These are phyloP conservation scores for Backusella tarrabulga DNA, from an alignment of 192 early-diverging fungal species.

Conservation along the genomic window DNA sequence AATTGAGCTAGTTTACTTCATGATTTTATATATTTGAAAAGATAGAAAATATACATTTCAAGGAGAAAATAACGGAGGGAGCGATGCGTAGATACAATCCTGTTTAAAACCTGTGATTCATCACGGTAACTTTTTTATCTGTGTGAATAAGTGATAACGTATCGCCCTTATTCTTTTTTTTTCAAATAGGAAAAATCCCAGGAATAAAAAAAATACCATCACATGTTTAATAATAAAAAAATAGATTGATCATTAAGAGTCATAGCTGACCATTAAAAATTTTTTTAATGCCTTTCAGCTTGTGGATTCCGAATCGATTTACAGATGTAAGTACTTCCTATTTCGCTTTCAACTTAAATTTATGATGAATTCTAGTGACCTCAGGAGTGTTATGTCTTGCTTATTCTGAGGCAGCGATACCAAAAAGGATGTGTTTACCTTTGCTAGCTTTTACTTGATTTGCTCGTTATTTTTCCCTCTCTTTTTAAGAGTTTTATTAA, in stretches of 20 bases:
- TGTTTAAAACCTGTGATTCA: not conserved
- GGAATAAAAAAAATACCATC: not conserved
- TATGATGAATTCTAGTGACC: not conserved
- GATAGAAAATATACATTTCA: not conserved
- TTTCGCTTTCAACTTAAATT: not conserved
- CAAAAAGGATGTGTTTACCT: too few species aligned
- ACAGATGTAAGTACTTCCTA: not conserved
- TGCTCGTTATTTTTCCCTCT: not conserved
- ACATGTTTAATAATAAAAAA: not conserved
- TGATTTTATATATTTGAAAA: slow-evolving; percentile 2
- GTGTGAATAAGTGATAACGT: not conserved
- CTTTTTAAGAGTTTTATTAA: not conserved
- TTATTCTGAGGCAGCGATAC: too few species aligned
- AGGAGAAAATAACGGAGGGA: not conserved
- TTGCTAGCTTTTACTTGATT: not conserved
- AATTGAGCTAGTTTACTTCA: not conserved
- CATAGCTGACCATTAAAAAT: not conserved
- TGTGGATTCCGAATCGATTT: too few species aligned
- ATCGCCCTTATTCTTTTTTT: not conserved
- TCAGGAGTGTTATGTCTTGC: too few species aligned
- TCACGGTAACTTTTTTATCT: not conserved
- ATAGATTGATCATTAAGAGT: not conserved
- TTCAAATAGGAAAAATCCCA: not conserved
- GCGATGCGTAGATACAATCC: not conserved
- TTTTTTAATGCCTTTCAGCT: not conserved